Evolutionary conservation across 371 early-diverging fungal species (phyloP), one percentile per base, ranked within the genome.

Genomic region (Thermomucor indicae-seudaticae): DNA sequence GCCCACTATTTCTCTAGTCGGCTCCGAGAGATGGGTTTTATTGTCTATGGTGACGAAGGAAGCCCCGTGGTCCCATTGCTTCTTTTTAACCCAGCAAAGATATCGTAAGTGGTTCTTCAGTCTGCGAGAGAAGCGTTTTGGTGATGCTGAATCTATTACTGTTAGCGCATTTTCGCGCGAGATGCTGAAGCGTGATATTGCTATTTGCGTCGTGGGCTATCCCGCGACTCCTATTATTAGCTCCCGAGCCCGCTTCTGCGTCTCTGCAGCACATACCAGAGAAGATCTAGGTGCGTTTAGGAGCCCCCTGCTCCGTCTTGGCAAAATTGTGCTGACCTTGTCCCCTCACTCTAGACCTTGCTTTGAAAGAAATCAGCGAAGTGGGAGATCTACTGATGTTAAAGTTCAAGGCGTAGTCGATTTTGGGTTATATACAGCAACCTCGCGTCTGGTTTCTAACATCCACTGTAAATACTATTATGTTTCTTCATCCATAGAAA

Each of bases 121-220:
- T 45, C 11, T 29, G 14, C 25, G 24, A 23, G 8, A 25, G 19
- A 43, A 43, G 29, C 12, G 24, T 23, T 1, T 8, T 19, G 46
- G 25, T 19, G 20, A 34, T n/a, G 29, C 2, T 30, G n/a, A 45
- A 19, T 4, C 7, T 30, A 5, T 29, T 30, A 17, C 1, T 45
- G 14, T 16, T 19, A 67, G 68, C 23, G 98, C 97, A 40, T 99
- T 99, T 72, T 92, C 97, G 25, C 81, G 98, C 32, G 91, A 95
- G 65, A 86, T 93, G 66, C 79, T 97, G 35, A 79, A 85, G 56
- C 82, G 93, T 44, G 92, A 90, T 31, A 76, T 99, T 48, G 98
- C 97, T 2, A 94, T 97, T 8, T 98, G 98, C 20, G 96, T 98
- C 6, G 99, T 98, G 1, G 95, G 94, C 29, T 96, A 95, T 75